Evolutionary conservation across 129 eudicot genomes (phyloP), one percentile per base, ranked within the genome.

Genomic region (Artemisia argyi): DNA sequence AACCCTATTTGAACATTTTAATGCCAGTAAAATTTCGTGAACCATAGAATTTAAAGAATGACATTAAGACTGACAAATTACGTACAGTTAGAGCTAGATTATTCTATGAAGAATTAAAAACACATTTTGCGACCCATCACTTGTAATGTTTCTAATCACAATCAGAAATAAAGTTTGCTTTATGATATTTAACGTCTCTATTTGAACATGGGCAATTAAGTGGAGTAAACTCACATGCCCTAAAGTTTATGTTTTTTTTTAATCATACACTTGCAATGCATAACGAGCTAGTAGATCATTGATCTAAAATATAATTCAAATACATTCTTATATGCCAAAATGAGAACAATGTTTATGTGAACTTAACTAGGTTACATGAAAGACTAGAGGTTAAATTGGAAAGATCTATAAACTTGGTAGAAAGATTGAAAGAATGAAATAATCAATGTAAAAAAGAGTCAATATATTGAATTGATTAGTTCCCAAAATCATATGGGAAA

Each of bases 401-500:
- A 59, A 63, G 66, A 65, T 18, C 49, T 61, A n/a, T 19, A 12
- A 22, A 59, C 3, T 5, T 4, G 13, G 2, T 20, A 26, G 3
- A 44, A 15, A 48, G 56, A 54, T 50, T 24, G 55, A 61, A 53
- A 44, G 66, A 72, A 61, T 24, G 44, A 71, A n/a, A n/a, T n/a
- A n/a, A n/a, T n/a, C n/a, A n/a, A n/a, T n/a, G n/a, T n/a, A n/a
- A n/a, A 50, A 14, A 16, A 11, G 5, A 17, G 75, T 61, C 50
- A 68, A 59, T 61, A 61, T 62, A 69, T 68, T 60, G 61, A 51
- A 35, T 5, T 49, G 62, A 61, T 51, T 77, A 62, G 59, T 57
- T 69, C 81, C 60, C 72, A 70, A 69, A 20, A 52, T 69, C 49
- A 62, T 57, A n/a, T 26, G 72, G 66, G 8, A 16, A 50, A 68